Evolutionary conservation across 495 filamentous ascomycete species (phyloP).

Genomic region (Massariosphaeria phaeospora): DNA sequence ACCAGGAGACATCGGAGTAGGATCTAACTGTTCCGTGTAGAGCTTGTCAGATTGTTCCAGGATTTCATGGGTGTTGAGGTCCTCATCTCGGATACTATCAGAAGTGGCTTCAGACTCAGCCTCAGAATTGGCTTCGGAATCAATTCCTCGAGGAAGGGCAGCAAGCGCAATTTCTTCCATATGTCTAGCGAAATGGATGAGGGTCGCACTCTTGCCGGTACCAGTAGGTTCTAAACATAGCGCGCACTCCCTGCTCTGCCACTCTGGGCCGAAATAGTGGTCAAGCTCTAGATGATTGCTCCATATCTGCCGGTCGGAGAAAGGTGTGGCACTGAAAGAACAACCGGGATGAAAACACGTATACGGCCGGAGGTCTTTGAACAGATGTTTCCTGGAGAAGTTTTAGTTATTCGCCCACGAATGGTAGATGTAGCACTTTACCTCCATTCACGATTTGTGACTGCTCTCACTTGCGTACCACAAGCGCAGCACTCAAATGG

Average conservation of each 20-base stretch:
- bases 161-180: slow-evolving; percentile 23
- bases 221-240: slow-evolving; percentile 10
- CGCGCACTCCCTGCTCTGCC: slow-evolving; percentile 1
- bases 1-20: too few relatives aligned
- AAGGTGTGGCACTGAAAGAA: slow-evolving; percentile 1
- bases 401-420: not conserved
- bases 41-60: not conserved
- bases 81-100: too few relatives aligned
- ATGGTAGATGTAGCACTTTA: not conserved
- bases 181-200: slow-evolving; percentile 10
- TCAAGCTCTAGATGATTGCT: slow-evolving; percentile 4
- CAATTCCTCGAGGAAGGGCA: slow-evolving; percentile 8
- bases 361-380: slow-evolving; percentile 13
- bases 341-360: slow-evolving; percentile 12
- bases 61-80: too few relatives aligned
- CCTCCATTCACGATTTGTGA: slow-evolving; percentile 16
- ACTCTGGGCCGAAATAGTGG: slow-evolving; percentile 2
- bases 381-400: slow-evolving; percentile 12
- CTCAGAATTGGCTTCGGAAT: slow-evolving; percentile 6
- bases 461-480: slow-evolving; percentile 1
- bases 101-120: not conserved
- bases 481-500: slow-evolving; percentile 19
- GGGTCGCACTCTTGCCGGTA: slow-evolving; percentile 1
- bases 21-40: too few relatives aligned
- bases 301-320: slow-evolving; percentile 6